Evolutionary conservation across 805 yeast species (phyloP).

Genomic region (Kluyveromyces siamensis): DNA sequence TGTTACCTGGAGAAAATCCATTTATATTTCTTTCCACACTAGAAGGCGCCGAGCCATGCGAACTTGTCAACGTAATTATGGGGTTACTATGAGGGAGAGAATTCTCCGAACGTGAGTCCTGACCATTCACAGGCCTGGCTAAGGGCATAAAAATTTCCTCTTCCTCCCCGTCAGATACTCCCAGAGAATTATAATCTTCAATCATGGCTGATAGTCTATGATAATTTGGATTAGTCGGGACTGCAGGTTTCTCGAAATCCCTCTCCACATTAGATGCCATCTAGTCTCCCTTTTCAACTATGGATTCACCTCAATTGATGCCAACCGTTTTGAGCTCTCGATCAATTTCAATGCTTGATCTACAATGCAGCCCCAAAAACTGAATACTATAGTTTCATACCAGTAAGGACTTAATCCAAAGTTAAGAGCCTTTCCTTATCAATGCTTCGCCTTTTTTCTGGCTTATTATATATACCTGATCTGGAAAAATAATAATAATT

Average conservation of each 20-base stretch:
- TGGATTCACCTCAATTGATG: neutral
- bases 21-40: neutral
- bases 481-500: neutral
- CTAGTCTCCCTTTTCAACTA: neutral
- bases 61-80: neutral
- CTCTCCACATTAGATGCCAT: constrained; percentile 1
- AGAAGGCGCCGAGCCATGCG: neutral
- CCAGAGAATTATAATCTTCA: constrained; percentile 13
- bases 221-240: constrained; percentile 14
- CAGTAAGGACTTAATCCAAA: neutral
- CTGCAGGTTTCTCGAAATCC: constrained; percentile 2
- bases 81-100: neutral
- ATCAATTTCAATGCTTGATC: neutral
- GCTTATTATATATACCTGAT: neutral
- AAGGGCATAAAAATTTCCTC: constrained; percentile 2
- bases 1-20: constrained; percentile 6
- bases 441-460: neutral
- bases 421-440: neutral
- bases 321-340: neutral
- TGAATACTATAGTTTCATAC: neutral
- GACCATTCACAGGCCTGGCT: neutral
- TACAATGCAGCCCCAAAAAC: neutral
- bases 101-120: neutral
- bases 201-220: constrained; percentile 24
- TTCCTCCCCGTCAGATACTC: constrained; percentile 9